Percentiles rank a stretch among this genome's conserved stretches.
These are phyloP conservation scores for Ramalina intermedia DNA, from an alignment of 495 filamentous ascomycete genomes.

Conservation along the genomic window DNA sequence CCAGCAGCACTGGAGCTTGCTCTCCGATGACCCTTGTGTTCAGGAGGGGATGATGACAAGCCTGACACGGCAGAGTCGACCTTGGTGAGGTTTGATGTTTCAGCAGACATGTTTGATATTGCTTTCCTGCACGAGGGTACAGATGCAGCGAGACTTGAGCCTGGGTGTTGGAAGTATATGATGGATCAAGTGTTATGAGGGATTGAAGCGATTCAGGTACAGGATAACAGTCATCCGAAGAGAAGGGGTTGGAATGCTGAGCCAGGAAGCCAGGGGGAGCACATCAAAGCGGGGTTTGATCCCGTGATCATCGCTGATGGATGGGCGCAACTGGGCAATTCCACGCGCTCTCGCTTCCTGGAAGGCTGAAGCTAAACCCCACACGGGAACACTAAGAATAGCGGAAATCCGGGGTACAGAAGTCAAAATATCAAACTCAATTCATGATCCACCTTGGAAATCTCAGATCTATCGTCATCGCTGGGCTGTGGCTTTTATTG, in stretches of 20 bases:
- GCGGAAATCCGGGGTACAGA: no score
- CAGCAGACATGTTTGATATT: conserved; percentile 44
- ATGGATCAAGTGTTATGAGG: background rate
- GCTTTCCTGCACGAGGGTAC: background rate
- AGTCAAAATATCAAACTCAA: no score
- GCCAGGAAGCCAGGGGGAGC: background rate
- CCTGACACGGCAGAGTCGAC: conserved; percentile 79
- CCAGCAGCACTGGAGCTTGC: conserved; percentile 51
- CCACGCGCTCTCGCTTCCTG: no score
- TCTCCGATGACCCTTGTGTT: conserved; percentile 46
- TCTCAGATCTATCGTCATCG: no score
- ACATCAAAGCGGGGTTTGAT: conserved; percentile 4
- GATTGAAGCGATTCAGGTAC: conserved; percentile 11
- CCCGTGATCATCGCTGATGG: conserved; percentile 7
- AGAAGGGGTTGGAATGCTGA: conserved; percentile 6
- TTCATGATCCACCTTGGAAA: no score
- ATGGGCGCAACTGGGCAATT: no score
- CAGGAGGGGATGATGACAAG: conserved; percentile 50
- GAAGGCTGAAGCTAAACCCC: no score
- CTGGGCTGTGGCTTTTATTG: no score
- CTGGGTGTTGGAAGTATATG: conserved; percentile 1
- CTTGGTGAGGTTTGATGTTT: conserved; percentile 46
- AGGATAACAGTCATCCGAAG: background rate
- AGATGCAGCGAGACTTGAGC: background rate
- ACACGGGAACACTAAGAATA: no score